Evolutionary conservation across 495 filamentous ascomycete species (phyloP), one percentile per base, ranked within the genome.

Genomic region (Penicillium verhagenii): DNA sequence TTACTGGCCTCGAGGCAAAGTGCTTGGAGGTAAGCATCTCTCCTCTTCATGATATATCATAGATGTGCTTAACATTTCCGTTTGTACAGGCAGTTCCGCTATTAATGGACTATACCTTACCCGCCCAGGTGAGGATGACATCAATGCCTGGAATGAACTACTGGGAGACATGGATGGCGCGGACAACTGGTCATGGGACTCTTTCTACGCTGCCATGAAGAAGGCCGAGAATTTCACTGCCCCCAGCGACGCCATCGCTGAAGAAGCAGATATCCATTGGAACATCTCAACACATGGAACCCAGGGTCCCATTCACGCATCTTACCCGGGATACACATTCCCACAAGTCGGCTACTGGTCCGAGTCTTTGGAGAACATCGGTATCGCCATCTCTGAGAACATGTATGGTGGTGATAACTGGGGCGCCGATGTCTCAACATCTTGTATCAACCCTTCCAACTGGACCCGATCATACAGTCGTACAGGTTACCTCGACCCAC

Each of bases 291-390:
- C 53, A 1, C 77, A 74, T 42, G 77, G 76, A 6, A 62, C 52
- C 11, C 31, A 55, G 6, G 76, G 76, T 1, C 76, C 72, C 1
- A 71, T 86, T 18, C 66, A 82, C 50, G 74, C 76, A 6, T 72
- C 75, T 4, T 85, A 82, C 63, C 79, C 83, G 10, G 72, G 60
- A 31, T 71, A 62, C 50, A 68, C 64, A 16, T 71, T 71, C 42
- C 47, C 58, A 10, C 59, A 71, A 52, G 64, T 71, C 10, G 68
- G 66, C 14, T 39, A 71, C 20, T 71, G 66, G 66, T 56, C 54
- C 10, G 29, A 29, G 33, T 58, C 68, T 1, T 38, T 63, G 11
- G 56, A 59, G 14, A 65, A 35, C 18, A 61, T 69, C 23, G 68
- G 68, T 1, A 60, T 71, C 47, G 53, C 56, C 1, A 46, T 51